Conservation (phyloP, 1,139 yeast genomes). For the Taphrina sp. region DNA sequence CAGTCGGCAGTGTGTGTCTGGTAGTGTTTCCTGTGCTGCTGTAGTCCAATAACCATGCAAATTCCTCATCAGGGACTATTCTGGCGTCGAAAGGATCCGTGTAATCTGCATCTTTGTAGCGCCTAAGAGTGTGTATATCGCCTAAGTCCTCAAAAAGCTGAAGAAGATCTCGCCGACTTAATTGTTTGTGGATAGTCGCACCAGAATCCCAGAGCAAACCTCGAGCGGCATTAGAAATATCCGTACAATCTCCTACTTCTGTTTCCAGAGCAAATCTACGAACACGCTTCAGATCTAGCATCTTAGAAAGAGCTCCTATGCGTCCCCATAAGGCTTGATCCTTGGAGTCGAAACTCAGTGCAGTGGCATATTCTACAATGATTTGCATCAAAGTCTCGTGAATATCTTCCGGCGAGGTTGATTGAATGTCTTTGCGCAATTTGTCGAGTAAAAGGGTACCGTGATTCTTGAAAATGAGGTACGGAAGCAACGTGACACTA, state of each 20-base stretch:
- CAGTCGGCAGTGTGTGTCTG: too few relatives aligned
- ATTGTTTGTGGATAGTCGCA: not conserved
- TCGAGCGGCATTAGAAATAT: not conserved
- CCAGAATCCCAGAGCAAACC: constrained; percentile 4
- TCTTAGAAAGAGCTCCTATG: constrained; percentile 34
- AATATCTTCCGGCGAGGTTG: constrained; percentile 30
- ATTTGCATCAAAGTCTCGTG: constrained; percentile 6
- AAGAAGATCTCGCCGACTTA: too few relatives aligned
- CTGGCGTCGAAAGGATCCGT: too few relatives aligned
- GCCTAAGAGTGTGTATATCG: too few relatives aligned
- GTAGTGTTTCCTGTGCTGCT: too few relatives aligned
- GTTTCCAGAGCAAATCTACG: constrained; percentile 35
- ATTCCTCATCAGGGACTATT: too few relatives aligned
- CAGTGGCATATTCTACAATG: constrained; percentile 39
- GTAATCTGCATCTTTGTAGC: too few relatives aligned
- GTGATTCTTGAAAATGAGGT: constrained; percentile 50
- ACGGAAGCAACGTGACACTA: constrained; percentile 12
- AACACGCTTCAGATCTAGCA: constrained; percentile 31
- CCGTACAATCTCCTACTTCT: too few relatives aligned
- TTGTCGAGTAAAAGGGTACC: constrained; percentile 68
- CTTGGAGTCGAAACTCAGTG: constrained; percentile 43
- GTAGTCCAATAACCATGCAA: too few relatives aligned
- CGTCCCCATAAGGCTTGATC: constrained; percentile 42
- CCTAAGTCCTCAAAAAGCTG: too few relatives aligned
- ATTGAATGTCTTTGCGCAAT: constrained; percentile 41